phyloP scores from a whole-genome alignment of 371 early-diverging fungal genomes.

The Mucor irregularis region DNA sequence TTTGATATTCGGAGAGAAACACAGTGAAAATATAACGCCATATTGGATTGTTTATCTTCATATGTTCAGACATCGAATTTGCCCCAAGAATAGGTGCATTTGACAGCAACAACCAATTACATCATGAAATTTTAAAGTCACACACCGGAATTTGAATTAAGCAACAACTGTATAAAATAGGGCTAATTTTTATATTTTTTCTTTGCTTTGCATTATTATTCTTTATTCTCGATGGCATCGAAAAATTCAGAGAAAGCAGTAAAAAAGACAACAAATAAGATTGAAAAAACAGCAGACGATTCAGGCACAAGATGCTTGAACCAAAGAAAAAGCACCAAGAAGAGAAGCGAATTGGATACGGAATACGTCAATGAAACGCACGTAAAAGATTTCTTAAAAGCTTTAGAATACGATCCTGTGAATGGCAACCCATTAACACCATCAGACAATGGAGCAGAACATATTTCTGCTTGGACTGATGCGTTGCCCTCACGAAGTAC shows the following conservation, averaged over 20 bases:
- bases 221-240: background rate
- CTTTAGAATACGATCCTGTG: slow-evolving; percentile 41
- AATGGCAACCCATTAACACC: background rate
- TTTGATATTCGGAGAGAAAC: no score
- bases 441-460: slow-evolving; percentile 31
- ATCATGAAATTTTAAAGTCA: no score
- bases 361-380: slow-evolving; percentile 55
- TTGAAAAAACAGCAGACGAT: slow-evolving; percentile 16
- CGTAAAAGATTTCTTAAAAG: slow-evolving; percentile 50
- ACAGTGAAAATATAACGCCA: no score
- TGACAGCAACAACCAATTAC: no score
- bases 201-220: background rate
- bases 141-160: no score
- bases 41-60: no score
- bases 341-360: slow-evolving; percentile 15
- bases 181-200: background rate
- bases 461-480: slow-evolving; percentile 54
- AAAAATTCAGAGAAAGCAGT: slow-evolving; percentile 24
- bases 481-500: slow-evolving; percentile 37
- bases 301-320: slow-evolving; percentile 11
- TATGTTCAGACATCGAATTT: no score
- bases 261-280: slow-evolving; percentile 25
- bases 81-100: no score
- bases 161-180: no score
- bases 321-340: background rate